These are phyloP conservation scores for Trichoderma oligosporum DNA, from an alignment of 2,329 filamentous ascomycete genomes.

Conservation along the genomic window DNA sequence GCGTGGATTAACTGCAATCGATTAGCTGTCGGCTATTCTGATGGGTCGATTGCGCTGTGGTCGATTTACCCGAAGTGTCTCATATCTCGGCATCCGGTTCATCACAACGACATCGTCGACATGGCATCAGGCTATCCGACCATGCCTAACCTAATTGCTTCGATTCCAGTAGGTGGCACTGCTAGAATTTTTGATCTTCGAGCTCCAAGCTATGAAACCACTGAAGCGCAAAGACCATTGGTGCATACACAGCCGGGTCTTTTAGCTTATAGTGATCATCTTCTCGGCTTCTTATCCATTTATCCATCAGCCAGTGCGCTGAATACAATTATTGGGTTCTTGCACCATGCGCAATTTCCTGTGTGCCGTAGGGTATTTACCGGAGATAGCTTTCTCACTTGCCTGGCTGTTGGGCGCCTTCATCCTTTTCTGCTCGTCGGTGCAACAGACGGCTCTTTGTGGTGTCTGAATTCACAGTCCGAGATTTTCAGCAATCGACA, in stretches of 20 bases:
- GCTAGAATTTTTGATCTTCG: slow-evolving; percentile 51
- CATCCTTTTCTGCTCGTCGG: slow-evolving; percentile 54
- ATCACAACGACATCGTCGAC: slow-evolving; percentile 52
- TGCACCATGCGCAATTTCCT: slow-evolving; percentile 51
- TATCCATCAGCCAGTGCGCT: slow-evolving; percentile 52
- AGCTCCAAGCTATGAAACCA: slow-evolving; percentile 50
- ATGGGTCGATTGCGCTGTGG: slow-evolving; percentile 56
- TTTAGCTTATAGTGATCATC: slow-evolving; percentile 52
- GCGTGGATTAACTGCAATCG: slow-evolving; percentile 55
- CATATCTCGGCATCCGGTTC: slow-evolving; percentile 50
- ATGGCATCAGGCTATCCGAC: slow-evolving; percentile 55
- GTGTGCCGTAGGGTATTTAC: slow-evolving; percentile 51
- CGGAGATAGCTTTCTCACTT: slow-evolving; percentile 48
- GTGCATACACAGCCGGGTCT: slow-evolving; percentile 52
- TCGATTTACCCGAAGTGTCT: slow-evolving; percentile 49
- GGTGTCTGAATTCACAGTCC: slow-evolving; percentile 41
- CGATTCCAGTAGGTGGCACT: slow-evolving; percentile 52
- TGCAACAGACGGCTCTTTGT: slow-evolving; percentile 52
- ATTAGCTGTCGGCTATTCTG: slow-evolving; percentile 52
- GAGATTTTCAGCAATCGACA: slow-evolving; percentile 36
- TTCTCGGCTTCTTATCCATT: slow-evolving; percentile 52
- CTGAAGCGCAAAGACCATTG: slow-evolving; percentile 49
- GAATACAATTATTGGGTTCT: slow-evolving; percentile 51
- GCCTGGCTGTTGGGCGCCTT: slow-evolving; percentile 46
- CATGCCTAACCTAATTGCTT: slow-evolving; percentile 53